A percentile compares a stretch with the other conserved stretches of the same genome.
These are phyloP conservation scores for Diversispora eburnea DNA, from an alignment of 192 early-diverging fungal genomes.

Conservation along the genomic window DNA sequence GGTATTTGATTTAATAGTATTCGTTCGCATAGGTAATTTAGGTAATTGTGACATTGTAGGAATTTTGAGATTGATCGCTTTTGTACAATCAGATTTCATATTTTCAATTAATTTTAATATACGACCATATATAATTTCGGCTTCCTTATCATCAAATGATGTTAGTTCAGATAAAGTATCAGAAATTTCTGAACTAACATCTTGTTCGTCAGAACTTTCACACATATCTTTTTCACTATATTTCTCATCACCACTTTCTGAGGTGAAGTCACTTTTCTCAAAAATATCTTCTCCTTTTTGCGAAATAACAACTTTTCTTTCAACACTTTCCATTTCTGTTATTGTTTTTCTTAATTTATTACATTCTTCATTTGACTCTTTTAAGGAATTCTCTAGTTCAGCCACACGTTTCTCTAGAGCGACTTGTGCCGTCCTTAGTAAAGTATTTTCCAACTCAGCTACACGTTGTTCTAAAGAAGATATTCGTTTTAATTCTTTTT, in stretches of 20 bases:
- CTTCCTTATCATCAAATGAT: not conserved
- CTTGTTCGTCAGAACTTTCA: not conserved
- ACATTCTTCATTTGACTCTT: conserved; percentile 20
- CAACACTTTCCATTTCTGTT: not conserved
- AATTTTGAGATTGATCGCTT: conserved; percentile 22
- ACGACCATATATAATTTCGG: conserved; percentile 13
- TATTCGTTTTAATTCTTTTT: conserved; percentile 25
- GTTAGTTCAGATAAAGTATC: not conserved
- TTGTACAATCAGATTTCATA: conserved; percentile 23
- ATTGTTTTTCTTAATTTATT: conserved; percentile 5
- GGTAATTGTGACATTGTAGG: conserved; percentile 13
- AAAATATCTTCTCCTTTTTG: not conserved
- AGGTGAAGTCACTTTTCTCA: not conserved
- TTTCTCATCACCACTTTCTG: not conserved
- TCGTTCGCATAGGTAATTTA: not conserved
- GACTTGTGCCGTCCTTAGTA: conserved; percentile 1
- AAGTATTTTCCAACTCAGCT: conserved; percentile 17
- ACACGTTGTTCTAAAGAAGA: conserved; percentile 13
- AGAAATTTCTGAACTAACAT: not conserved
- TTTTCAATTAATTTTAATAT: conserved; percentile 24
- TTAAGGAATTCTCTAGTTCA: conserved; percentile 19
- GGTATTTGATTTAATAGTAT: not conserved
- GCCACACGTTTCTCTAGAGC: conserved; percentile 19
- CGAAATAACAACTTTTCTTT: not conserved
- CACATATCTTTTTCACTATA: not conserved